These are phyloP conservation scores for Argentina anserina DNA, from an alignment of 306 rosid genomes.

Conservation along the genomic window DNA sequence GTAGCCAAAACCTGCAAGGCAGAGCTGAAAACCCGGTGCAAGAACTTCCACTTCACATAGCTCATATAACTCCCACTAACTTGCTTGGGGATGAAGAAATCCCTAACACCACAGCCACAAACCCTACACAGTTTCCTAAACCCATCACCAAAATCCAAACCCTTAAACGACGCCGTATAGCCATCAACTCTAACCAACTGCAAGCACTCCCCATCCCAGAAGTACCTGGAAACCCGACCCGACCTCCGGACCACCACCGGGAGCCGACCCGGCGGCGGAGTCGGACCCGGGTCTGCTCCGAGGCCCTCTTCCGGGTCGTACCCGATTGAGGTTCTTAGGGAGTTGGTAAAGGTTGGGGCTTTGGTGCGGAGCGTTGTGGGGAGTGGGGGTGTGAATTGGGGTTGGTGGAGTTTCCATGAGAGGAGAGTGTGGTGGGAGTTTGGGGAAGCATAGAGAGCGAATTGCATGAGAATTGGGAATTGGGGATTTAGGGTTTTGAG, in stretches of 20 bases:
- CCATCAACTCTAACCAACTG: slow-evolving; percentile 56
- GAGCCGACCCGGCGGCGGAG: slow-evolving; percentile 32
- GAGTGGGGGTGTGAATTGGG: slow-evolving; percentile 16
- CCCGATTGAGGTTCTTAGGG: slow-evolving; percentile 47
- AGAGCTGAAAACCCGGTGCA: slow-evolving; percentile 91
- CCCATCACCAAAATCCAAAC: slow-evolving; percentile 36
- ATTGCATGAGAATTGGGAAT: slow-evolving; percentile 54
- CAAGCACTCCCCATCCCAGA: slow-evolving; percentile 61
- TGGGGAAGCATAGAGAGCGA: slow-evolving; percentile 36
- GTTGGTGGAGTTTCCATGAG: slow-evolving; percentile 43
- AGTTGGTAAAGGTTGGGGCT: slow-evolving; percentile 20
- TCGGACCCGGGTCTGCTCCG: slow-evolving; percentile 23
- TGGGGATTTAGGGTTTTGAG: slow-evolving; percentile 3
- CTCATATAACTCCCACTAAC: slow-evolving; percentile 51
- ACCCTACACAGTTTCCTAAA: slow-evolving; percentile 30
- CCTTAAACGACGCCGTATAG: slow-evolving; percentile 22
- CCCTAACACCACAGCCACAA: slow-evolving; percentile 37
- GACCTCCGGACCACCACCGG: slow-evolving; percentile 65
- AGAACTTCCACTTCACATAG: slow-evolving; percentile 80
- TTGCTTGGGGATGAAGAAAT: slow-evolving; percentile 64
- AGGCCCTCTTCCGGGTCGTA: slow-evolving; percentile 48
- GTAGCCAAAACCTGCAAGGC: slow-evolving; percentile 91
- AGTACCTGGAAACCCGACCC: slow-evolving; percentile 61
- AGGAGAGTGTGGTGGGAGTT: slow-evolving; percentile 26
- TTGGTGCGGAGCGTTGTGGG: slow-evolving; percentile 23